Conservation (phyloP, 208 protist genomes). For the Crithidia expoeki region DNA sequence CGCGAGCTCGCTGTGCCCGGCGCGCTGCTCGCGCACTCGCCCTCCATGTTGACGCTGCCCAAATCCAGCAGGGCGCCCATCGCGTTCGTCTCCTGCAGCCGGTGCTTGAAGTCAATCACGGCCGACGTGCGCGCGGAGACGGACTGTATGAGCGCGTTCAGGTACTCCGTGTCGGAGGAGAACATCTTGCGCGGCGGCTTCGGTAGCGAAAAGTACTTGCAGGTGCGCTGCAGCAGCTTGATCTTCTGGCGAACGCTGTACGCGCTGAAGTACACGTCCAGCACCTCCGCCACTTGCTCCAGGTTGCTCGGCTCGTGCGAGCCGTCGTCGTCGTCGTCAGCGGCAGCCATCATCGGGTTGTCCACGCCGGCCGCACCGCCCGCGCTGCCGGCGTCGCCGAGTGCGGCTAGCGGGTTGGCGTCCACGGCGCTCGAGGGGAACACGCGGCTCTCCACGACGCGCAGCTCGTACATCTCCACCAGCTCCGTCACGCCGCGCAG, state of each 20-base stretch:
- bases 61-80: conserved; percentile 1
- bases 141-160: conserved; percentile 12
- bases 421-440: conserved; percentile 14
- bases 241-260: conserved; percentile 29
- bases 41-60: neutral
- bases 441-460: conserved; percentile 43
- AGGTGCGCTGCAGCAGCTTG: conserved; percentile 32
- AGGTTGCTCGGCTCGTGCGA: conserved; percentile 1
- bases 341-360: conserved; percentile 5
- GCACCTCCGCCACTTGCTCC: conserved; percentile 17
- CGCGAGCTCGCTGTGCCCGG: neutral
- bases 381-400: neutral
- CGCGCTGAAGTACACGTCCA: conserved; percentile 40
- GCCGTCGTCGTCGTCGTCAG: conserved; percentile 5
- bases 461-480: conserved; percentile 71
- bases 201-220: conserved; percentile 33
- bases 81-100: conserved; percentile 2
- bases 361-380: neutral
- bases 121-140: conserved; percentile 32
- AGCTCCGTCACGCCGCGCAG: conserved; percentile 57
- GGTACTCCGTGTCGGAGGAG: conserved; percentile 31
- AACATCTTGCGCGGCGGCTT: conserved; percentile 15
- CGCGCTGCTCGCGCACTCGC: neutral
- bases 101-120: conserved; percentile 34
- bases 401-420: conserved; percentile 21